A percentile compares a stretch with the other conserved stretches of the same genome.
Evolutionary conservation across 306 rosid species (phyloP).

Genomic region (Cicer bijugum): DNA sequence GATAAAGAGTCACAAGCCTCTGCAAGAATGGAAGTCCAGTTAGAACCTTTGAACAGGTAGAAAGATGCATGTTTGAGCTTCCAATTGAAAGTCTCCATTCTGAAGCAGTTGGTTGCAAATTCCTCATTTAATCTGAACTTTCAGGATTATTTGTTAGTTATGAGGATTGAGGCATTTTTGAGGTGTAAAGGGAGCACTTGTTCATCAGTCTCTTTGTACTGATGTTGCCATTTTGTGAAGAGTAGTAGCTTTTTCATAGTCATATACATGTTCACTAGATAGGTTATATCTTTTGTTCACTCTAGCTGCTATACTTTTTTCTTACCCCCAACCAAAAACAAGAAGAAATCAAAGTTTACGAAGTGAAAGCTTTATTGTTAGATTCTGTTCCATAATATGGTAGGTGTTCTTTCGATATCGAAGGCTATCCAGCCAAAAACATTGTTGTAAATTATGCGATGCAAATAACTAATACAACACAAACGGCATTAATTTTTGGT

Average conservation of each 20-base stretch:
- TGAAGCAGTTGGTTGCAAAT: constrained; percentile 39
- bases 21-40: constrained; percentile 81
- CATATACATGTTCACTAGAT: constrained; percentile 40
- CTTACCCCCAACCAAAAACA: neutral
- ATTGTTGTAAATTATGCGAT: constrained; percentile 47
- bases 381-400: constrained; percentile 35
- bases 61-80: constrained; percentile 48
- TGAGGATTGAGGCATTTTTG: constrained; percentile 40
- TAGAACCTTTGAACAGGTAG: constrained; percentile 85
- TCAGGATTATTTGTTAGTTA: constrained; percentile 42
- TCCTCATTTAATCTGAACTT: constrained; percentile 38
- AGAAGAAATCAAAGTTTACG: constrained; percentile 20
- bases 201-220: constrained; percentile 24
- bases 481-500: constrained; percentile 11
- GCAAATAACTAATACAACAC: constrained; percentile 39
- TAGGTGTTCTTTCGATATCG: constrained; percentile 34
- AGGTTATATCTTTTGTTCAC: constrained; percentile 41
- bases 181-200: constrained; percentile 45
- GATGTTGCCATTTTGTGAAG: constrained; percentile 46
- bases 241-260: constrained; percentile 44
- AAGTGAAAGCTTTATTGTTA: constrained; percentile 40
- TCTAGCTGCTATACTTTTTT: constrained; percentile 26
- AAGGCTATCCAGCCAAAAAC: constrained; percentile 35
- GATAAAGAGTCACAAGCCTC: constrained; percentile 58
- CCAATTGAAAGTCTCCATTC: constrained; percentile 38